phyloP scores from a whole-genome alignment of 164 flowering plant species.

The Vitis cinerea region DNA sequence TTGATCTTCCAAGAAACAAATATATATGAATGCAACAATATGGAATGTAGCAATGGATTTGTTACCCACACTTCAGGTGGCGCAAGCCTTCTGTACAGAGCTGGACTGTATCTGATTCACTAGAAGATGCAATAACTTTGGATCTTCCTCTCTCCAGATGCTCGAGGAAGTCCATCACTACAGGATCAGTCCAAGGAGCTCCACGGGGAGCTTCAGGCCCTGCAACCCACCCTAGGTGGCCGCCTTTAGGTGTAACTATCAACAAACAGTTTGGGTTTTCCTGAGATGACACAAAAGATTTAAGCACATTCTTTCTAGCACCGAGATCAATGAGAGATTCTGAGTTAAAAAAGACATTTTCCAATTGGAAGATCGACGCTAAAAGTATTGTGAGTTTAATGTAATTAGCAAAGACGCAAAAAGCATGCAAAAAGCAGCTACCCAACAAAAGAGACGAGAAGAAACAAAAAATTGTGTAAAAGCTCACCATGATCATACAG shows the following conservation, averaged over 20 bases:
- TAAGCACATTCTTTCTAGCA: neutral
- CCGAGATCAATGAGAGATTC: neutral
- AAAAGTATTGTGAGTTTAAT: too few relatives aligned
- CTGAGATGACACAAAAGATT: slow-evolving; percentile 30
- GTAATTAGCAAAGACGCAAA: too few relatives aligned
- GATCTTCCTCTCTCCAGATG: slow-evolving; percentile 48
- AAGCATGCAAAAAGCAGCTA: too few relatives aligned
- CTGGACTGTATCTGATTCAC: slow-evolving; percentile 3
- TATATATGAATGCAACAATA: too few relatives aligned
- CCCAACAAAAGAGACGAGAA: too few relatives aligned
- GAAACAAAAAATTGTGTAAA: too few relatives aligned
- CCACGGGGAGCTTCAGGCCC: slow-evolving; percentile 80
- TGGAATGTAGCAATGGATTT: too few relatives aligned
- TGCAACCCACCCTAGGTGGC: slow-evolving; percentile 96
- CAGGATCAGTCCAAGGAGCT: slow-evolving; percentile 91
- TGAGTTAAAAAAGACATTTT: neutral
- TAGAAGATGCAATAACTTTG: slow-evolving; percentile 7
- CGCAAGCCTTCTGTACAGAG: slow-evolving; percentile 13
- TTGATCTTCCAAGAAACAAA: too few relatives aligned
- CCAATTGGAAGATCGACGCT: too few relatives aligned
- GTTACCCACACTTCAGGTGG: slow-evolving; percentile 15
- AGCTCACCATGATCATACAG: too few relatives aligned
- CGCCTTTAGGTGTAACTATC: slow-evolving; percentile 91
- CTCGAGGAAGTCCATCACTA: slow-evolving; percentile 80
- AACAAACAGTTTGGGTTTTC: slow-evolving; percentile 75